phyloP scores from a whole-genome alignment of 176 grass and related monocot species.

The Raddia distichophylla region DNA sequence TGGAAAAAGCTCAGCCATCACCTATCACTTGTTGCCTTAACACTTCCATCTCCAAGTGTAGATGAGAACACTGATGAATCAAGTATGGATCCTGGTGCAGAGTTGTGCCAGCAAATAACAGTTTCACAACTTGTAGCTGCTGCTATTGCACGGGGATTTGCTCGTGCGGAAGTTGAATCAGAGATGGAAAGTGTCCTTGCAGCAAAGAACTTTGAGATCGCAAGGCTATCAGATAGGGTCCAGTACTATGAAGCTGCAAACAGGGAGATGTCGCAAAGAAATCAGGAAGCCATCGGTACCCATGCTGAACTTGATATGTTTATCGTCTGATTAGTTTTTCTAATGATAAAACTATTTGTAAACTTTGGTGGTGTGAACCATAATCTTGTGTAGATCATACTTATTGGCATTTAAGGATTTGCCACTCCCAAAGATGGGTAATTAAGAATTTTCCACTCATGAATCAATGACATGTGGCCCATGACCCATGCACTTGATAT shows the following conservation, averaged over 20 bases:
- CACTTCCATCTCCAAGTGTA: slow-evolving; percentile 51
- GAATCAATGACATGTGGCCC: too few species aligned
- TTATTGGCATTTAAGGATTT: not conserved
- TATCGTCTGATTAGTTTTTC: slow-evolving; percentile 3
- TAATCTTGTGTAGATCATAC: not conserved
- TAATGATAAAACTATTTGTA: not conserved
- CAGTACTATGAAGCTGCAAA: slow-evolving; percentile 98
- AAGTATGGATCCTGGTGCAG: slow-evolving; percentile 68
- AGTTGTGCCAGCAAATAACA: slow-evolving; percentile 75
- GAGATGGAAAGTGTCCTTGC: slow-evolving; percentile 75
- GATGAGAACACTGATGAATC: slow-evolving; percentile 52
- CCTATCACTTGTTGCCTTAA: slow-evolving; percentile 68
- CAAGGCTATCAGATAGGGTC: slow-evolving; percentile 85
- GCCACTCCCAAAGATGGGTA: too few species aligned
- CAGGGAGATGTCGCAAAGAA: slow-evolving; percentile 95
- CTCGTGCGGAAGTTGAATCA: slow-evolving; percentile 63
- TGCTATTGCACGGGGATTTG: slow-evolving; percentile 61
- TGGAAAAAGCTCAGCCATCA: slow-evolving; percentile 77
- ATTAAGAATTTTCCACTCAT: too few species aligned
- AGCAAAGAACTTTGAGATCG: slow-evolving; percentile 91
- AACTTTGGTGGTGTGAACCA: not conserved
- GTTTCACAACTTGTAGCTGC: slow-evolving; percentile 73
- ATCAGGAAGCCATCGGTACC: slow-evolving; percentile 96
- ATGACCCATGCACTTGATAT: too few species aligned
- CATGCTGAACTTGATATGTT: slow-evolving; percentile 36